Base-by-base conservation (phyloP, 2,329 filamentous ascomycete genomes). In the Drechslerella coelobrocha region DNA sequence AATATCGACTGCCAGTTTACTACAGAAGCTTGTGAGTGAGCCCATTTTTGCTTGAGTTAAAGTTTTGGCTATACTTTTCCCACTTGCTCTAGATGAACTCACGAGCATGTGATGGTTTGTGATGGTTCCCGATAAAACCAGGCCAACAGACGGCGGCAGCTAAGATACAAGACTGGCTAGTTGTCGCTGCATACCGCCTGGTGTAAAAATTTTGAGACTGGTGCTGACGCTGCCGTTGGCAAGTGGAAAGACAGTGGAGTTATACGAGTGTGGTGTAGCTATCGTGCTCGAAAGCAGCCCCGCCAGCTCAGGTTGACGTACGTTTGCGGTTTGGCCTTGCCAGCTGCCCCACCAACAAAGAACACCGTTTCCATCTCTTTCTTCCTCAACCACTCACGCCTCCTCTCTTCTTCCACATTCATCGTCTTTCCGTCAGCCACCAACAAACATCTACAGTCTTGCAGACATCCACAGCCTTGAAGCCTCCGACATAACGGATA, bases 231-330 rank as follows among this genome's bases (percentile, higher is more conserved):
- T 14, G 34, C 12, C 34, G n/a, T n/a, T n/a, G 34, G 34, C 5
- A 5, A 10, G 34, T 39, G 34, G 34, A 39, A 14, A 10, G 12
- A 4, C 34, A 6, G 34, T 14, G 34, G 34, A 39, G 34, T 14
- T 10, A 39, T 39, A 39, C 34, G 34, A 39, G 12, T 19, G 2
- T 7, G 26, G 23, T 48, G 10, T 45, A 41, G 6, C 39, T 43
- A 56, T 56, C 47, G 34, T 54, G 54, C 48, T 61, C 55, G 62
- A 68, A 68, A 60, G 50, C 62, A 68, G 63, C 52, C 29, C 19
- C 14, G 14, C 47, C 5, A 39, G 34, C 34, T 4, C 4, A 39
- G 12, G 17, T n/a, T 39, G 10, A 24, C 19, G 21, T 34, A 59
- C 63, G 56, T 68, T 68, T 68, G 63, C 56, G 61, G 56, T 56